These are phyloP conservation scores for Lactuca sativa DNA, from an alignment of 129 eudicot genomes.

Conservation along the genomic window DNA sequence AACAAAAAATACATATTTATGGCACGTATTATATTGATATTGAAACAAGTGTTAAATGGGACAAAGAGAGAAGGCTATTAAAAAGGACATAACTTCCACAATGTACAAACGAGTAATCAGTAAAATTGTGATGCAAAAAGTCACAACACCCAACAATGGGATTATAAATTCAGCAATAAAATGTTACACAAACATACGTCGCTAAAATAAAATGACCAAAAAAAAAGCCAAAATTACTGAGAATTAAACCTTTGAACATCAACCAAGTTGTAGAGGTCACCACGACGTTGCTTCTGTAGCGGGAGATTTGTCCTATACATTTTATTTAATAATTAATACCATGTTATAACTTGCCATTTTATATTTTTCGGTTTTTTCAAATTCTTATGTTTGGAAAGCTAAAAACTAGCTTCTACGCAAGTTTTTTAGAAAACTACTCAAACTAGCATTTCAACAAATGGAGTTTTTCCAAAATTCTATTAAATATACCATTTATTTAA, in stretches of 20 bases:
- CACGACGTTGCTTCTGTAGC: conserved; percentile 83
- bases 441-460: too few species aligned
- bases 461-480: too few species aligned
- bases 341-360: not conserved
- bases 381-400: too few species aligned
- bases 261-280: conserved; percentile 85
- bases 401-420: too few species aligned
- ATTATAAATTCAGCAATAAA: conserved; percentile 3
- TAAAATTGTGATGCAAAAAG: not conserved
- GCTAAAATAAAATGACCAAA: conserved; percentile 5
- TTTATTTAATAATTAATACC: not conserved
- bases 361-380: too few species aligned
- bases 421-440: too few species aligned
- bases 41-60: too few species aligned
- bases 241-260: conserved; percentile 75
- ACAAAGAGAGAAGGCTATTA: too few species aligned
- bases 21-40: too few species aligned
- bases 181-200: conserved; percentile 1
- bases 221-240: conserved; percentile 23
- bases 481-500: too few species aligned
- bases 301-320: conserved; percentile 83
- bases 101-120: not conserved
- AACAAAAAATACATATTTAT: too few species aligned
- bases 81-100: not conserved
- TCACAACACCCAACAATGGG: not conserved